Evolutionary conservation across 306 rosid species (phyloP), one percentile per base, ranked within the genome.

Genomic region (Cicer chorassanicum): DNA sequence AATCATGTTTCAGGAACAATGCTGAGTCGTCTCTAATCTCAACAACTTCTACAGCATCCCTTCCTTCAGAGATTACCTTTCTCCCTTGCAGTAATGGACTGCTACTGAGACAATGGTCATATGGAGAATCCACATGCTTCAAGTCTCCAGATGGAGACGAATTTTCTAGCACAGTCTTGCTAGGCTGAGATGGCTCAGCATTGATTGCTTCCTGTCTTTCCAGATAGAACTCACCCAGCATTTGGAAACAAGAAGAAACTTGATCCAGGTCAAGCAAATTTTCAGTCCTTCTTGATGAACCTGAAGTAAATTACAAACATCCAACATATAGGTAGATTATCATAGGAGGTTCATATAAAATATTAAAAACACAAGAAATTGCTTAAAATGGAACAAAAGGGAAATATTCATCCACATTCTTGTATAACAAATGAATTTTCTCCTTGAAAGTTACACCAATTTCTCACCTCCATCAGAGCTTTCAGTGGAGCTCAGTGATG

Each of bases 401-500:
- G 55, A 72, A 62, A 60, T 16, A 61, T 41, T 24, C 49, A 72
- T 12, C 68, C 51, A 66, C 36, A 34, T 34, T 70, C 60, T 71
- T 59, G 65, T n/a, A 44, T 34, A 54, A 59, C 57, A 49, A 50
- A 49, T 60, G 16, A 42, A 57, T 75, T 69, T 56, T 8, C 68
- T 50, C 54, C 66, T 13, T 21, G 8, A 51, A 49, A 57, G 55
- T 76, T 60, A 51, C 43, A 70, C 66, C 63, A 65, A 68, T 55
- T 62, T 75, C 76, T 80, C 80, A 92, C 97, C 96, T 39, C 93
- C 97, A 51, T 92, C 96, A 11, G 97, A 92, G 82, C 97, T 92
- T 87, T 92, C 96, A 0, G 97, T 92, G 65, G 97, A 92, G 78
- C 97, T 89, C 79, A 92, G 89, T 12, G 97, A 92, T 64, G 97